Percentiles rank a stretch among this genome's conserved stretches.
Conservation (phyloP, 805 yeast genomes). For the Metschnikowia similis region DNA sequence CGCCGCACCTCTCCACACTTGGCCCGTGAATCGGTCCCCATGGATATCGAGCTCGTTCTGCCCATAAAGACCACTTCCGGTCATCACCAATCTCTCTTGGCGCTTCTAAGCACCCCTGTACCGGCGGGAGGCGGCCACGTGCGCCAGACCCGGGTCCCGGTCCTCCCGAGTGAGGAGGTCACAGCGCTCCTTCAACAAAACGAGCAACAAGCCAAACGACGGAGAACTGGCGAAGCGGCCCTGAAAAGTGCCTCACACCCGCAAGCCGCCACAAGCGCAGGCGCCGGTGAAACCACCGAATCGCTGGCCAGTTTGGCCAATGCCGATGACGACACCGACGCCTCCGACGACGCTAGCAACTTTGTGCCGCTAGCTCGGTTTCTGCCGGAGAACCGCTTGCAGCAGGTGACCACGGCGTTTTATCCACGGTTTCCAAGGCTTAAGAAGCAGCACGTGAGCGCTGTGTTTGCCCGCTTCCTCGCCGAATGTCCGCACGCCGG, state of each 20-base stretch:
- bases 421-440: conserved; percentile 33
- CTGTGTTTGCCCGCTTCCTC: conserved; percentile 22
- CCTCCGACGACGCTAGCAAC: conserved; percentile 15
- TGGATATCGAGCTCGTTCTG: conserved; percentile 7
- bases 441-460: conserved; percentile 27
- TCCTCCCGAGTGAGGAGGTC: conserved; percentile 8
- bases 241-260: not conserved
- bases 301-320: not conserved
- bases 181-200: conserved; percentile 6
- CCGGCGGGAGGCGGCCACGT: not conserved
- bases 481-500: conserved; percentile 4
- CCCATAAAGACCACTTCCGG: conserved; percentile 9
- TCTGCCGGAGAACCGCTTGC: conserved; percentile 28
- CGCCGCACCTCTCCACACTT: not conserved
- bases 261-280: too few relatives aligned
- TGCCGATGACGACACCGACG: conserved; percentile 10
- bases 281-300: not conserved
- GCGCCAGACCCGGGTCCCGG: conserved; percentile 9
- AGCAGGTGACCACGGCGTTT: conserved; percentile 32
- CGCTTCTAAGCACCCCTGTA: conserved; percentile 1
- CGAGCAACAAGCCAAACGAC: conserved; percentile 4
- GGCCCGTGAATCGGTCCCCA: not conserved
- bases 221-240: not conserved
- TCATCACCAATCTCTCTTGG: conserved; percentile 9
- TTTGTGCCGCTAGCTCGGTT: conserved; percentile 27